phyloP scores from a whole-genome alignment of 495 filamentous ascomycete species.

The Margaritispora aquatica region DNA sequence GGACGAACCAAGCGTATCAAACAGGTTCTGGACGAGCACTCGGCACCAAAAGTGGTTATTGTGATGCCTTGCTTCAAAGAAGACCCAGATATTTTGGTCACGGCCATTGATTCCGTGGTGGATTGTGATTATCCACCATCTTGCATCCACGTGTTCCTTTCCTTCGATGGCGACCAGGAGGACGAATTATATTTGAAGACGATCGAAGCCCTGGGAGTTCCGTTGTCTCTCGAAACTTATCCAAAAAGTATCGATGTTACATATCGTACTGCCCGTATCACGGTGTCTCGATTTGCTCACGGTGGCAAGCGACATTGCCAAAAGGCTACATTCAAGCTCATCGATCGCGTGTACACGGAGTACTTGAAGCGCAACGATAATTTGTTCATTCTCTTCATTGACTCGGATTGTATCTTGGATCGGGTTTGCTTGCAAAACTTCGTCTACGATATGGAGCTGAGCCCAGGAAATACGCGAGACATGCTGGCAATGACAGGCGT shows the following conservation, averaged over 20 bases:
- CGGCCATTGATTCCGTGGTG: constrained; percentile 87
- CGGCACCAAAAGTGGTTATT: constrained; percentile 91
- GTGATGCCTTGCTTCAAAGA: constrained; percentile 99
- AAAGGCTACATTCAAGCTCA: constrained; percentile 89
- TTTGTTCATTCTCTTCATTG: constrained; percentile 94
- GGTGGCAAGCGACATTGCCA: constrained; percentile 94
- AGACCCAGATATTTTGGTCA: constrained; percentile 75
- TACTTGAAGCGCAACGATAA: constrained; percentile 88
- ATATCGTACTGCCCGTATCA: constrained; percentile 78
- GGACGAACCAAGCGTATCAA: constrained; percentile 80
- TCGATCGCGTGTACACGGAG: constrained; percentile 86
- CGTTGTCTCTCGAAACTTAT: constrained; percentile 67
- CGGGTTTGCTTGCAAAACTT: constrained; percentile 93
- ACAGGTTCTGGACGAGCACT: constrained; percentile 72
- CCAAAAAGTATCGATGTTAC: constrained; percentile 87
- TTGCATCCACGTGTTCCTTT: constrained; percentile 94
- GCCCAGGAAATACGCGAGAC: constrained; percentile 84
- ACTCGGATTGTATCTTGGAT: constrained; percentile 96
- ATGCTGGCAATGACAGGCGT: constrained; percentile 99
- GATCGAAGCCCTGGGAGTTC: constrained; percentile 81
- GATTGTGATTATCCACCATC: constrained; percentile 91
- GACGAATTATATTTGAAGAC: constrained; percentile 88
- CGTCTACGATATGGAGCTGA: constrained; percentile 98
- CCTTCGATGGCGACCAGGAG: constrained; percentile 85
- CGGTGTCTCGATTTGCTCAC: constrained; percentile 87